These are phyloP conservation scores for Dictyostelium brefeldianum DNA, from an alignment of 78 protist species.

Conservation along the genomic window DNA sequence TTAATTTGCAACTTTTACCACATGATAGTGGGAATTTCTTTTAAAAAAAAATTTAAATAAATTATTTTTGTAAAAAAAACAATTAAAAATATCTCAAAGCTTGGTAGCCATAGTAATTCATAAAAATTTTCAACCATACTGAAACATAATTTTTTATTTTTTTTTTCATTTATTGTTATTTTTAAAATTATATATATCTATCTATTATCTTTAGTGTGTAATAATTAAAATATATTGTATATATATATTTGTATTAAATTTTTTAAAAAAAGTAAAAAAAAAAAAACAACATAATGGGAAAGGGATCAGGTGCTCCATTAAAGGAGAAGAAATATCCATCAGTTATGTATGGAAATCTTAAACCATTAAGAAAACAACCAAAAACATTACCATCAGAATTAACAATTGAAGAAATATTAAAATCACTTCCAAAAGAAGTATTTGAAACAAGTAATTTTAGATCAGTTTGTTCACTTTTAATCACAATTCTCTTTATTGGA, in stretches of 20 bases:
- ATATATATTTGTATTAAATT: too few species aligned
- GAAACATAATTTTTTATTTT: not conserved
- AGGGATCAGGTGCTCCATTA: conserved; percentile 35
- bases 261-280: not conserved
- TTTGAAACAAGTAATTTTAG: conserved; percentile 60
- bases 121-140: too few species aligned
- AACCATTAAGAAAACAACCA: conserved; percentile 54
- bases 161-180: not conserved
- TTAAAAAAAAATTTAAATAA: too few species aligned
- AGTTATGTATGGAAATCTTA: conserved; percentile 45
- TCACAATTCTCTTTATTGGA: conserved; percentile 49
- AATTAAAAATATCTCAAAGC: too few species aligned
- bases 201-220: too few species aligned
- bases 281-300: conserved; percentile 40
- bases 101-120: too few species aligned
- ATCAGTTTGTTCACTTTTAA: conserved; percentile 30
- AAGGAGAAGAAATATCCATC: conserved; percentile 42
- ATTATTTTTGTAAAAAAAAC: too few species aligned
- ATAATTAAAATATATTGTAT: not conserved
- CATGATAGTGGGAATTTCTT: too few species aligned
- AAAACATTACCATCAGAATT: conserved; percentile 30
- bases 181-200: too few species aligned
- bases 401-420: conserved; percentile 47
- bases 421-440: conserved; percentile 68
- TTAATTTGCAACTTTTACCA: too few species aligned